phyloP scores from a whole-genome alignment of 176 grass and related monocot genomes.

The Microstegium vimineum region DNA sequence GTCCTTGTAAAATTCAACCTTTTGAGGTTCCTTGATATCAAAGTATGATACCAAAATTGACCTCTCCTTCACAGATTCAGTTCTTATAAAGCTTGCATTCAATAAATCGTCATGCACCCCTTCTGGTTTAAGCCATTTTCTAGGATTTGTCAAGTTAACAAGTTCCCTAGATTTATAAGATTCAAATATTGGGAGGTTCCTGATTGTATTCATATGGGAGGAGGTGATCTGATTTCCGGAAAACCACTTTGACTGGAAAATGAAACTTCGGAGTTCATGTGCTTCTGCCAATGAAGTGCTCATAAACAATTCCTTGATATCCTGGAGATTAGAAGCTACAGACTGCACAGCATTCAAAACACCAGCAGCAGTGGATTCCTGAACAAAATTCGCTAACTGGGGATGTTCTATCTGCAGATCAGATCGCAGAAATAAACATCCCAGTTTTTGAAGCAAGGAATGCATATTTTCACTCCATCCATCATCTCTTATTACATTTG shows the following conservation, averaged over 20 bases:
- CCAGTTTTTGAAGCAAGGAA: slow-evolving; percentile 79
- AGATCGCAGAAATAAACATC: slow-evolving; percentile 70
- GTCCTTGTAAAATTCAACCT: slow-evolving; percentile 85
- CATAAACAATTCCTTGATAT: slow-evolving; percentile 56
- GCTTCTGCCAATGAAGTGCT: slow-evolving; percentile 68
- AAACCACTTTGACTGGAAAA: slow-evolving; percentile 99
- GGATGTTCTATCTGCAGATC: slow-evolving; percentile 84
- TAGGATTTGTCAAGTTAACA: slow-evolving; percentile 57
- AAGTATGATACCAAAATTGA: slow-evolving; percentile 74
- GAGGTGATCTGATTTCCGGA: slow-evolving; percentile 60
- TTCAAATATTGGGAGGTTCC: slow-evolving; percentile 87
- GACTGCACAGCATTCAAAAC: slow-evolving; percentile 81
- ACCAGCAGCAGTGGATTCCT: slow-evolving; percentile 81
- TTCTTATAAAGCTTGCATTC: slow-evolving; percentile 80
- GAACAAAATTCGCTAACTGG: slow-evolving; percentile 71
- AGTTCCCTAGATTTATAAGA: slow-evolving; percentile 89
- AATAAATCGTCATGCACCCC: slow-evolving; percentile 83
- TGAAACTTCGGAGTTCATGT: slow-evolving; percentile 84
- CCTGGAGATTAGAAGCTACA: slow-evolving; percentile 49
- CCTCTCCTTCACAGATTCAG: slow-evolving; percentile 80
- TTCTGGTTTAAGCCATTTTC: slow-evolving; percentile 94
- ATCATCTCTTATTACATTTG: slow-evolving; percentile 90
- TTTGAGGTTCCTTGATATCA: slow-evolving; percentile 77
- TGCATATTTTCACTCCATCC: slow-evolving; percentile 99
- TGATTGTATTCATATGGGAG: slow-evolving; percentile 66